Evolutionary conservation across 2,329 filamentous ascomycete species (phyloP).

Genomic region (Aquanectria penicillioides): DNA sequence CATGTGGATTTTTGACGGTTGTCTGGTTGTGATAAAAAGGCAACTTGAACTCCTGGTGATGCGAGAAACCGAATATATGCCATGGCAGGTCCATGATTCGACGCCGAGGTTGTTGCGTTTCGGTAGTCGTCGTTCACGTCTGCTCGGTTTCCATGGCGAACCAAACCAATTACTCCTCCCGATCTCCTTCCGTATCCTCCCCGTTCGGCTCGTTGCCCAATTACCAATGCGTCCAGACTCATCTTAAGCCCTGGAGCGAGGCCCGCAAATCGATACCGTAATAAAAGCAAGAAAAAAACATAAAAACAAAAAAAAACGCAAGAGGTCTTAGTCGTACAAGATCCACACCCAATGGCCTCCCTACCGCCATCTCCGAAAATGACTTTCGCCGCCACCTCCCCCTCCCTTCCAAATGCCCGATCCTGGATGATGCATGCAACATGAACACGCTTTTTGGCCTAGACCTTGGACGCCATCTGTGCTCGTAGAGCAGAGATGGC

Average conservation of each 20-base stretch:
- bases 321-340: constrained; percentile 47
- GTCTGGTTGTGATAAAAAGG: constrained; percentile 35
- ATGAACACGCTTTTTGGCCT: constrained; percentile 54
- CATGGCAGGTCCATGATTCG: constrained; percentile 31
- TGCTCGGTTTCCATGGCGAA: constrained; percentile 39
- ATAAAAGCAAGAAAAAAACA: constrained; percentile 26
- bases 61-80: constrained; percentile 34
- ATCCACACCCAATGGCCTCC: constrained; percentile 36
- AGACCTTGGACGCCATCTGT: constrained; percentile 45
- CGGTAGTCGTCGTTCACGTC: constrained; percentile 30
- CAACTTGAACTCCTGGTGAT: constrained; percentile 43
- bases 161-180: constrained; percentile 41
- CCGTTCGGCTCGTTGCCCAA: constrained; percentile 18
- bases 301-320: constrained; percentile 34
- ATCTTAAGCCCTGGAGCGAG: constrained; percentile 15
- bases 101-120: constrained; percentile 31
- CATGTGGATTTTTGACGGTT: constrained; percentile 31
- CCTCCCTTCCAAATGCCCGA: constrained; percentile 44
- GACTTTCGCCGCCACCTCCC: constrained; percentile 40
- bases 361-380: constrained; percentile 31
- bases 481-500: constrained; percentile 46
- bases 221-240: constrained; percentile 13
- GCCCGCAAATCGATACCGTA: constrained; percentile 24
- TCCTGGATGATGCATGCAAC: constrained; percentile 55
- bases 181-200: constrained; percentile 19